Evolutionary conservation across 1,139 yeast genomes (phyloP), one percentile per base, ranked within the genome.

Genomic region (Saccharomyces pastorianus): DNA sequence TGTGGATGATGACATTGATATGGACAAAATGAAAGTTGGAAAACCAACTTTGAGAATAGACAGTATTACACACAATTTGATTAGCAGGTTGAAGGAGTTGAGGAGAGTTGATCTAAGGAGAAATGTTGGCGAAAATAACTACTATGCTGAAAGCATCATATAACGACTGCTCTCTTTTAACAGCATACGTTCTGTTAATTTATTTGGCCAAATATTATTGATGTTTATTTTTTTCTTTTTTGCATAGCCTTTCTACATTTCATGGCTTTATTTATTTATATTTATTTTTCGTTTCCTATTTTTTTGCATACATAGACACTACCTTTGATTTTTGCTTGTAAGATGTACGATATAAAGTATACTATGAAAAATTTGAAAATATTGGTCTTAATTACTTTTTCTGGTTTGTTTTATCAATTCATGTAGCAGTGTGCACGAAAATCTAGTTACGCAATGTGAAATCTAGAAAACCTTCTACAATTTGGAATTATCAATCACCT

Each of bases 71-170:
- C 51, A 44, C 7, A 44, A 50, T 13, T 44, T 50, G 32, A 29
- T 50, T 6, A 47, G 48, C 5, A 50, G 29, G 14, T 49, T 38
- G 9, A 29, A 32, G 17, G 61, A 57, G 38, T 54, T 65, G 49
- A 58, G 67, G 46, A 58, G 60, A 28, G 56, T 56, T 25, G 67
- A 66, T 31, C 57, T 67, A 25, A 61, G 67, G 48, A 62, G 67
- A 47, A 62, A 64, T 49, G 54, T 66, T 26, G 71, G 70, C 28
- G 67, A 65, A 49, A 67, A 66, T 50, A 62, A 62, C 52, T 62
- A 61, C 47, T 27, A 34, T 23, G 20, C 17, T 13, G 48, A 46
- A 25, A 27, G 28, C 26, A 26, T 14, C 9, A 13, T 47, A 7
- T 29, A 31, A 31, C 31, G 7, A 13, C 7, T 13, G 28, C 25